These are phyloP conservation scores for Mallotus japonicus DNA, from an alignment of 441 rosid genomes.

Conservation along the genomic window DNA sequence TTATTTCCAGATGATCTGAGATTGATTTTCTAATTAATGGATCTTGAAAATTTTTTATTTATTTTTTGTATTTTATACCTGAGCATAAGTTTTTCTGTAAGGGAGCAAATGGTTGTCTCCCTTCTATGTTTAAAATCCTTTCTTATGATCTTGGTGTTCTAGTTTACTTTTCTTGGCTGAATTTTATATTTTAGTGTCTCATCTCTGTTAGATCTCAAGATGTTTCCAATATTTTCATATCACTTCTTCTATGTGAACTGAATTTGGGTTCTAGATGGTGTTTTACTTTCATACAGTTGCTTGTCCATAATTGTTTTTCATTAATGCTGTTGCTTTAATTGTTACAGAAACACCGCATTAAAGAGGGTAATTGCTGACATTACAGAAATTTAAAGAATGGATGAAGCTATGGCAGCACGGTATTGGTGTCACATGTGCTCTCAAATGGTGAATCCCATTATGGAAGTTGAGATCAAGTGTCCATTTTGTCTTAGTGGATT, in stretches of 20 bases:
- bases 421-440: slow-evolving; percentile 78
- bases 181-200: neutral
- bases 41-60: slow-evolving; percentile 11
- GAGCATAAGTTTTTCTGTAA: neutral
- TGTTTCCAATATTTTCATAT: neutral
- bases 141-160: neutral
- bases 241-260: neutral
- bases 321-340: slow-evolving; percentile 17
- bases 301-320: slow-evolving; percentile 12
- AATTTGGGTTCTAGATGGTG: neutral
- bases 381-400: slow-evolving; percentile 37
- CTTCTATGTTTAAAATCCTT: neutral
- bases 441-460: slow-evolving; percentile 54
- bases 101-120: neutral
- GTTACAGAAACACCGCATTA: slow-evolving; percentile 22
- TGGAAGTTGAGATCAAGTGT: slow-evolving; percentile 67
- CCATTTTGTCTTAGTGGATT: slow-evolving; percentile 65
- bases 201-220: neutral
- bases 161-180: neutral
- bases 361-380: slow-evolving; percentile 18
- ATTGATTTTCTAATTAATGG: neutral
- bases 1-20: neutral
- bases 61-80: neutral
- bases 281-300: neutral
- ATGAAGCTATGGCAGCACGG: slow-evolving; percentile 45